Percentiles rank a stretch among this genome's conserved stretches.
Evolutionary conservation across 352 stramenopile genomes (phyloP).

Genomic region (Globisporangium recalcitrans): DNA sequence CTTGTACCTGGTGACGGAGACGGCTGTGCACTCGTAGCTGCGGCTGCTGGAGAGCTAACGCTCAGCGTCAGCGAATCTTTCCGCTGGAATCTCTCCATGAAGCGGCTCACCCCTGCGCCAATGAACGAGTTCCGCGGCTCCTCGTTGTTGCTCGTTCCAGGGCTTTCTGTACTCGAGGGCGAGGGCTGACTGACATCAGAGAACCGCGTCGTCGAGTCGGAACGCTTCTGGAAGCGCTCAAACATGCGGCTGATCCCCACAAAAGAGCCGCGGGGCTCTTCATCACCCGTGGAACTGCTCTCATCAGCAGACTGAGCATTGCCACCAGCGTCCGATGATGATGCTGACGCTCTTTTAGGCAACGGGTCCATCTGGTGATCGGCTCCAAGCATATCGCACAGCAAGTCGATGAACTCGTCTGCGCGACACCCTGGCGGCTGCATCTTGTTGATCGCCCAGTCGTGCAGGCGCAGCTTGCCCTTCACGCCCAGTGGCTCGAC

Average conservation of each 20-base stretch:
- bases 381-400: conserved; percentile 56
- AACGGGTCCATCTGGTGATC: conserved; percentile 44
- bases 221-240: conserved; percentile 6
- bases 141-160: conserved; percentile 12
- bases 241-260: conserved; percentile 7
- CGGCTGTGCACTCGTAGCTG: conserved; percentile 2
- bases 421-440: conserved; percentile 54
- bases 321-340: neutral
- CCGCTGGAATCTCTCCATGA: conserved; percentile 22
- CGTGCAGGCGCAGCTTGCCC: conserved; percentile 67
- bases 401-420: conserved; percentile 69
- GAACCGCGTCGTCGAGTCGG: neutral
- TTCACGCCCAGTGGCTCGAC: conserved; percentile 60
- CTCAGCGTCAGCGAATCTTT: conserved; percentile 6
- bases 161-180: conserved; percentile 6
- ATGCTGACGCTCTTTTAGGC: neutral
- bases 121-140: conserved; percentile 13
- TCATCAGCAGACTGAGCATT: neutral
- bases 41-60: neutral
- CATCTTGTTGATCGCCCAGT: conserved; percentile 80
- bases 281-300: neutral
- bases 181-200: conserved; percentile 6
- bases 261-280: conserved; percentile 1
- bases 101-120: neutral
- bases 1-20: conserved; percentile 1